Percentiles rank a stretch among this genome's conserved stretches.
These are phyloP conservation scores for Acer yangbiense DNA, from an alignment of 345 rosid genomes.

Conservation along the genomic window DNA sequence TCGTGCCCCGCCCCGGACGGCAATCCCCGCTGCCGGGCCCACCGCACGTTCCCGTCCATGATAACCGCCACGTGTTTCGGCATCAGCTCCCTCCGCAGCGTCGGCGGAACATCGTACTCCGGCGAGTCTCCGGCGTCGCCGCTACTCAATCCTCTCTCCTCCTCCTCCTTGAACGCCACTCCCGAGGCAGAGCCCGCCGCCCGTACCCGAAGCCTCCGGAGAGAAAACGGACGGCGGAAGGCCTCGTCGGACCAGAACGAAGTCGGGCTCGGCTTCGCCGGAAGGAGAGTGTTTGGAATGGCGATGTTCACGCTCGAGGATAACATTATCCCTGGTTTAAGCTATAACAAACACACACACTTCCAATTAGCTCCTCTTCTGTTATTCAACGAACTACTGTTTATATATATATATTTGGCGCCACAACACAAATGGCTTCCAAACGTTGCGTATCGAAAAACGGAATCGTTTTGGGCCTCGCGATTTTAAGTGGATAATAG, in stretches of 20 bases:
- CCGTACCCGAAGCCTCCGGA: background rate
- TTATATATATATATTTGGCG: conserved; percentile 6
- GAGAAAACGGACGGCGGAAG: background rate
- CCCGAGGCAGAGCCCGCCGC: conserved; percentile 15
- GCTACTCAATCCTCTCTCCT: background rate
- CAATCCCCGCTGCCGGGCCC: conserved; percentile 63
- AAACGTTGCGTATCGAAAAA: background rate
- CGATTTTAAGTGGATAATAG: conserved; percentile 1
- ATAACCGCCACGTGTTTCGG: conserved; percentile 83
- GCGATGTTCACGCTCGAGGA: conserved; percentile 7
- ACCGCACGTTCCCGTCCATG: conserved; percentile 84
- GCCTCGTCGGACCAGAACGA: background rate
- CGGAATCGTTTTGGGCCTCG: background rate
- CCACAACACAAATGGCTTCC: background rate
- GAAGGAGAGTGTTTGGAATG: background rate
- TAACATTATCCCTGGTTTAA: conserved; percentile 14
- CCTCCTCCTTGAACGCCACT: conserved; percentile 26
- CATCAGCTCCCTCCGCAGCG: conserved; percentile 49
- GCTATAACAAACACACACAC: background rate
- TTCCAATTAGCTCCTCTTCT: too few species aligned
- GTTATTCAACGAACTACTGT: too few species aligned
- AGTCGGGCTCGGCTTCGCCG: background rate
- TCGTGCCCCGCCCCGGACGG: conserved; percentile 59
- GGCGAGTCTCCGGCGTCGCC: conserved; percentile 9
- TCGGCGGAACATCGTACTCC: conserved; percentile 46